Evolutionary conservation across 805 yeast species (phyloP), one percentile per base, ranked within the genome.

Genomic region (Jamesozyma jinghongensis): DNA sequence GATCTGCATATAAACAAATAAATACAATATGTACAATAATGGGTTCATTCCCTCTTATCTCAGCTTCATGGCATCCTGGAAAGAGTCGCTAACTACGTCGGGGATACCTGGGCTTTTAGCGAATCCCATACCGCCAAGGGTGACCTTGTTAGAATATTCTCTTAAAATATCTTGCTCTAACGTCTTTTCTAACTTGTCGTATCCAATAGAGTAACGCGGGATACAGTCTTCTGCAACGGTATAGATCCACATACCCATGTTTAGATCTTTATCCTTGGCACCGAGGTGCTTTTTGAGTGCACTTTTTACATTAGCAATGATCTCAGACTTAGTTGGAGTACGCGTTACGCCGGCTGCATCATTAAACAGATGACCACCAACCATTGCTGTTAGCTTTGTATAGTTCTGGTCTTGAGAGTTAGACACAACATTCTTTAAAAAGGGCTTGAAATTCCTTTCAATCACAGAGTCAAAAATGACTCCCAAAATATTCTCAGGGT

Each of bases 391-490:
- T 41, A 88, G 56, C 50, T 83, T 85, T 4, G 86, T 75, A 49
- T 78, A 80, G 12, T 35, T 28, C 12, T 34, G 31, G 42, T 28
- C 47, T 41, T 43, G 38, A 34, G 26, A 8, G 8, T 26, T 34
- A 16, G 51, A 38, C 28, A 50, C 52, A 13, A 47, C 53, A 7
- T 42, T 19, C 2, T 52, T 22, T 14, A 34, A 14, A 19, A 51
- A 48, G 1, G 64, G 62, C 16, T 52, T 50, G 32, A 74, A 62
- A 38, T 77, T 73, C 48, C 74, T 71, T 53, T 84, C 92, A 18
- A 85, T 75, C 40, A 85, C 86, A 1, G 95, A 85, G 59, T 90
- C 97, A 62, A 81, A 90, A 16, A 92, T 86, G 5, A 86, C 85
- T 3, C 98, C 98, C 25, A 90, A 66, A 13, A 87, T 62, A 16